Evolutionary conservation across 2,329 filamentous ascomycete genomes (phyloP), one percentile per base, ranked within the genome.

Genomic region (Sclerotinia subarctica): DNA sequence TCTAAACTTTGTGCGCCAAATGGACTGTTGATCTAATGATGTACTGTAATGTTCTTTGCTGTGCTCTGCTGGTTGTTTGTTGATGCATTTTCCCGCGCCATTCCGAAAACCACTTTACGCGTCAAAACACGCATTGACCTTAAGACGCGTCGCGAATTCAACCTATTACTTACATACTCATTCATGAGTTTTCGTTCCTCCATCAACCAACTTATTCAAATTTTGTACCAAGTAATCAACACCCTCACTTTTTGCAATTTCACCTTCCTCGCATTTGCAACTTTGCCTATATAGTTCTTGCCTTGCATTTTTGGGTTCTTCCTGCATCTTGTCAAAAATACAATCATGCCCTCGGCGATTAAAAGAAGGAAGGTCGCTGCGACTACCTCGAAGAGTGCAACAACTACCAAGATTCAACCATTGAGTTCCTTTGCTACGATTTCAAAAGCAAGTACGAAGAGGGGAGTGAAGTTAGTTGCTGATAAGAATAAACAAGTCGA

Each of bases 341-440:
- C 64, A 68, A 75, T 62, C 44, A 78, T 78, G 76, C 72, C 75
- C 64, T 66, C 72, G 49, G 72, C 72, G 10, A 72, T 70, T 21
- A 78, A 77, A 62, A 74, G 72, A 67, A 69, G 73, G 69, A 78
- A 76, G 72, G 66, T 77, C 53, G 26, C 69, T 44, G 67, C 71
- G 49, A 66, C 72, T 8, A 66, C 65, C 6, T 35, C 70, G 44
- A 70, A 47, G 64, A 71, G 53, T 47, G 67, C 68, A 38, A 26
- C 68, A 56, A 68, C 72, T 32, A 66, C 46, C 32, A 70, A 57
- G 46, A 59, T 69, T 57, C 63, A 77, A 73, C 70, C 71, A n/a
- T 80, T 83, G 58, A 78, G 79, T 71, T 76, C 75, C 68, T 83
- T 83, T 71, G 77, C 80, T 68, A 79, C 77, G 71, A 74, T 81